Evolutionary conservation across 805 yeast species (phyloP).

Genomic region (Limtongia smithiae): DNA sequence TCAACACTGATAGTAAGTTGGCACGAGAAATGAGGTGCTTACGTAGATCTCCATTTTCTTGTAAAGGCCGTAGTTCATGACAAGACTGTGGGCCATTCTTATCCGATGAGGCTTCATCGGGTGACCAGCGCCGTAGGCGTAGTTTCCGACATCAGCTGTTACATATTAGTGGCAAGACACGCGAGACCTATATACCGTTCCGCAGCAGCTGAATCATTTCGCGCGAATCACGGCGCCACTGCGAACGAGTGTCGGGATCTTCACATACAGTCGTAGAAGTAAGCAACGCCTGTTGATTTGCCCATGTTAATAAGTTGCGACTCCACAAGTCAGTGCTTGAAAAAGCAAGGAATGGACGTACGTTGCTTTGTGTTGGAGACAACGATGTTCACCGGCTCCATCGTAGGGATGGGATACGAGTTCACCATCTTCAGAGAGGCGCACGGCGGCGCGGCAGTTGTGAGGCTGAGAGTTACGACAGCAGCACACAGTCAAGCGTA

Average conservation of each 20-base stretch:
- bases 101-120: conserved; percentile 99
- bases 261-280: conserved; percentile 60
- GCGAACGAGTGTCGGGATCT: neutral
- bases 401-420: neutral
- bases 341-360: neutral
- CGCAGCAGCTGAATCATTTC: too few relatives aligned
- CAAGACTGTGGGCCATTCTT: conserved; percentile 95
- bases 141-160: conserved; percentile 91
- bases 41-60: conserved; percentile 92
- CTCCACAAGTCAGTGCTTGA: neutral
- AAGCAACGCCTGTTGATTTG: conserved; percentile 55
- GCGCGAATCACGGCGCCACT: too few relatives aligned
- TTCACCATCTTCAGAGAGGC: too few relatives aligned
- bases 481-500: neutral
- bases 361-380: conserved; percentile 8
- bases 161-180: too few relatives aligned
- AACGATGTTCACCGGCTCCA: conserved; percentile 10
- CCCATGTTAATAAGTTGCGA: too few relatives aligned
- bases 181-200: too few relatives aligned
- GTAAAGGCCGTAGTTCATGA: conserved; percentile 95
- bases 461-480: neutral
- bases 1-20: neutral
- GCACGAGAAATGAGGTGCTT: conserved; percentile 11
- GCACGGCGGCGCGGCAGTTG: too few relatives aligned
- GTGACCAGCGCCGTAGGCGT: conserved; percentile 97